Percentiles rank a stretch among this genome's conserved stretches.
Evolutionary conservation across 495 filamentous ascomycete genomes (phyloP).

Genomic region (Daldinia grandis): DNA sequence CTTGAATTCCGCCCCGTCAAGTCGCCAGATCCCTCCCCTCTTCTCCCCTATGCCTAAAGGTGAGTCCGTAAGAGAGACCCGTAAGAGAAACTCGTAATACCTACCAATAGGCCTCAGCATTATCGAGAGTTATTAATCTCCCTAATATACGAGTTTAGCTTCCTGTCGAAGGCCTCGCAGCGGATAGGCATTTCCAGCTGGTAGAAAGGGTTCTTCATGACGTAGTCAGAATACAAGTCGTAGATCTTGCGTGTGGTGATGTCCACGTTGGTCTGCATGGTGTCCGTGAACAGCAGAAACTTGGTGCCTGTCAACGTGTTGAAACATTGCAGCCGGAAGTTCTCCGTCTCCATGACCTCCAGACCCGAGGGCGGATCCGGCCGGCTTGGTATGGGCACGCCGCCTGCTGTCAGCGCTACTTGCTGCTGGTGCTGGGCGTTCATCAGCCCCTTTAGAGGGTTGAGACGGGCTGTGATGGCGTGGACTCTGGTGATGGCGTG

Average conservation of each 20-base stretch:
- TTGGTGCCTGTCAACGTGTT: constrained; percentile 93
- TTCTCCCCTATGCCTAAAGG: constrained; percentile 2
- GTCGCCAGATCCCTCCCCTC: background rate
- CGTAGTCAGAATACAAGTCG: constrained; percentile 94
- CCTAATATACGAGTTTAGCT: constrained; percentile 75
- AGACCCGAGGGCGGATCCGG: constrained; percentile 74
- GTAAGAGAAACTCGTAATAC: background rate
- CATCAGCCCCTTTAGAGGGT: constrained; percentile 58
- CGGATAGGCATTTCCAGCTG: constrained; percentile 96
- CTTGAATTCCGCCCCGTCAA: constrained; percentile 10
- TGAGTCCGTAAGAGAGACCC: constrained; percentile 8
- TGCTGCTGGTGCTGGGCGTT: constrained; percentile 52
- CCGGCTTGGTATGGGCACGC: constrained; percentile 47
- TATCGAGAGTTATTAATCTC: constrained; percentile 61
- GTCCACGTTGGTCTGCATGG: constrained; percentile 87
- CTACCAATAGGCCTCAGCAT: background rate
- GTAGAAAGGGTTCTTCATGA: constrained; percentile 99
- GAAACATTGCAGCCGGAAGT: constrained; percentile 95
- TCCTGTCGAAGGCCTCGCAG: constrained; percentile 92
- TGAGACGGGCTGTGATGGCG: constrained; percentile 85
- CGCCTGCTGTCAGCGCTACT: constrained; percentile 50
- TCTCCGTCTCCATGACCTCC: constrained; percentile 88
- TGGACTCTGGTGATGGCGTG: constrained; percentile 67
- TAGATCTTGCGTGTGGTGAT: constrained; percentile 82
- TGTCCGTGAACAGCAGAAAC: constrained; percentile 95